phyloP scores from a whole-genome alignment of 106 monocot species.

The Acanthochlamys bracteata region DNA sequence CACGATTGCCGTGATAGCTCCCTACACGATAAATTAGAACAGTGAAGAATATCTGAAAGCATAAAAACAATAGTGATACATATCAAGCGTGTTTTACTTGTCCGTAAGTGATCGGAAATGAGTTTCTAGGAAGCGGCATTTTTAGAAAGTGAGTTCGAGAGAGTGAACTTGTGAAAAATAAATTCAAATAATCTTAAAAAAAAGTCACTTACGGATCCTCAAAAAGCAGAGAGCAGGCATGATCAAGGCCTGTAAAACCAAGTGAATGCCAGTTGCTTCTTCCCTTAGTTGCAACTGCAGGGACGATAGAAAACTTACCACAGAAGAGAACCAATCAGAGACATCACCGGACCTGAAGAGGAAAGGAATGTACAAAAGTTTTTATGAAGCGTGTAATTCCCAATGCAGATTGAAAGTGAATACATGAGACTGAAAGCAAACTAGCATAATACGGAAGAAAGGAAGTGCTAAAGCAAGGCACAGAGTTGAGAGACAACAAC shows the following conservation, averaged over 20 bases:
- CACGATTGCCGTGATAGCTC: constrained; percentile 25
- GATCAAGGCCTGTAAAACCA: constrained; percentile 45
- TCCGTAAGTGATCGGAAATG: no score
- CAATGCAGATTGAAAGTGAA: background rate
- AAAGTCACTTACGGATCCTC: no score
- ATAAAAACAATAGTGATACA: background rate
- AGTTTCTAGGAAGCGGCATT: no score
- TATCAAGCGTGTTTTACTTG: no score
- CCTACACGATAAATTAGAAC: constrained; percentile 23
- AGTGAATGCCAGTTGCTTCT: background rate
- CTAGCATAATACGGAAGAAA: constrained; percentile 63
- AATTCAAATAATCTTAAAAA: no score
- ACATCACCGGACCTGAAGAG: constrained; percentile 54
- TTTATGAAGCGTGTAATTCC: background rate
- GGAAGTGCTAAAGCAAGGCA: constrained; percentile 80
- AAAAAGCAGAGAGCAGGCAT: constrained; percentile 71
- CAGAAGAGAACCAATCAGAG: constrained; percentile 67
- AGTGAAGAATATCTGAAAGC: constrained; percentile 32
- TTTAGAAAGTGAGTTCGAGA: no score
- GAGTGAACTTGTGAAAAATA: no score
- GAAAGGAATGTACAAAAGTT: background rate
- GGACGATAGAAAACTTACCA: constrained; percentile 32
- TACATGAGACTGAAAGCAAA: no score
- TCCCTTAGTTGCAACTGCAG: background rate
- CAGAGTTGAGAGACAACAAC: constrained; percentile 81